Percentiles rank a stretch among this genome's conserved stretches.
These are phyloP conservation scores for Botrytis deweyae DNA, from an alignment of 2,329 filamentous ascomycete genomes.

Conservation along the genomic window DNA sequence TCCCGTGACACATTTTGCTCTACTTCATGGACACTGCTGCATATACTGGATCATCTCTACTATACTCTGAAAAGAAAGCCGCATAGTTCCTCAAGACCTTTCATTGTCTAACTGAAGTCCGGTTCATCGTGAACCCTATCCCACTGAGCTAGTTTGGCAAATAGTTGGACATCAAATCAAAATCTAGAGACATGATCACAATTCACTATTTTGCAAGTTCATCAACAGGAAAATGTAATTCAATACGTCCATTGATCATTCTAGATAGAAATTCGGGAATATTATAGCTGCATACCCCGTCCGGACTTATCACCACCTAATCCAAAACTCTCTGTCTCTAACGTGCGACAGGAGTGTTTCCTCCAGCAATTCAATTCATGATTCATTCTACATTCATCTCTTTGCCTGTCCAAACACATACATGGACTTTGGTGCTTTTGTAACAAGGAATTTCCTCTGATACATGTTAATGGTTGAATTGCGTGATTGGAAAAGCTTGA, in stretches of 20 bases:
- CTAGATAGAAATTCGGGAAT: background rate
- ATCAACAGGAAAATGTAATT: background rate
- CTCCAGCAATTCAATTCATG: background rate
- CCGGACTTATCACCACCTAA: background rate
- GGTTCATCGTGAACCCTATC: background rate
- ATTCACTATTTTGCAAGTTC: background rate
- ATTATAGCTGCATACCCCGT: background rate
- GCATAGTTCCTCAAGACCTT: background rate
- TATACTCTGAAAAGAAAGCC: too few relatives aligned
- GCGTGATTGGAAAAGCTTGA: background rate
- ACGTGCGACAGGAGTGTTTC: too few relatives aligned
- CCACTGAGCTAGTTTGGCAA: background rate
- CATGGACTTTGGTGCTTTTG: background rate
- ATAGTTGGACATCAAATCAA: background rate
- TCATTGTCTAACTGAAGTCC: background rate
- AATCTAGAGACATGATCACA: background rate
- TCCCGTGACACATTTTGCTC: background rate
- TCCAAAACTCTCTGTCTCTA: background rate
- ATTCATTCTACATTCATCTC: background rate
- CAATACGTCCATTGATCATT: background rate
- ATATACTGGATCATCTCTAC: rapidly evolving
- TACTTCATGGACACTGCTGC: rapidly evolving
- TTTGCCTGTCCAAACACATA: background rate
- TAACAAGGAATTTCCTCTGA: background rate
- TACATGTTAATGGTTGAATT: background rate